Evolutionary conservation across 768 basidiomycete species (phyloP).

Genomic region (Brasilioporus rufonigricans): DNA sequence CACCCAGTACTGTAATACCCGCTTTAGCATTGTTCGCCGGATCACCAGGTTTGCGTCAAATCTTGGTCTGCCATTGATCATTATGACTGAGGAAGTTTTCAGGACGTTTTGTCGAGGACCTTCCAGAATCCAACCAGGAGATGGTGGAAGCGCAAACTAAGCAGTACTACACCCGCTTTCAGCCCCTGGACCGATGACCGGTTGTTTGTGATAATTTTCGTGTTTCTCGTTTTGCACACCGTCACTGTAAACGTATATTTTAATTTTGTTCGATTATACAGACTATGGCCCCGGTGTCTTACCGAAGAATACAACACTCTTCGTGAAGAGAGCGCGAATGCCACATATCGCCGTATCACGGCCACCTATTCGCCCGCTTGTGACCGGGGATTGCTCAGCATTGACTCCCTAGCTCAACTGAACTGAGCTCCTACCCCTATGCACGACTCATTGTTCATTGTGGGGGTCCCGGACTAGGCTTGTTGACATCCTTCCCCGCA

Average conservation of each 20-base stretch:
- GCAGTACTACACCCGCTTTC: slow-evolving; percentile 81
- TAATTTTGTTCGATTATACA: not conserved
- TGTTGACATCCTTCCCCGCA: not conserved
- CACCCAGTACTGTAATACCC: slow-evolving; percentile 91
- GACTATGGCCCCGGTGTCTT: not conserved
- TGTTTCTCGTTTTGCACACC: not conserved
- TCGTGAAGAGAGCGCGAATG: not conserved
- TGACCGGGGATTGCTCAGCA: not conserved
- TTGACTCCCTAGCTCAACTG: not conserved
- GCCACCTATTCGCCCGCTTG: not conserved
- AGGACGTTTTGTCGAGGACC: slow-evolving; percentile 81
- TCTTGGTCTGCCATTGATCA: not conserved
- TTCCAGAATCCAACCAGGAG: slow-evolving; percentile 94
- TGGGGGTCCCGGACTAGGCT: not conserved
- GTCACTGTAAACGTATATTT: slow-evolving; percentile 7
- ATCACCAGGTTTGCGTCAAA: slow-evolving; percentile 67
- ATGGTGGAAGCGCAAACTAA: slow-evolving; percentile 85
- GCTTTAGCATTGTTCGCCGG: slow-evolving; percentile 83
- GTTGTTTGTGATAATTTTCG: not conserved
- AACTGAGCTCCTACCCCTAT: not conserved
- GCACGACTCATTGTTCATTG: no score
- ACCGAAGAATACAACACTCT: not conserved
- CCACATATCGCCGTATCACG: not conserved
- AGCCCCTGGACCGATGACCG: slow-evolving; percentile 47
- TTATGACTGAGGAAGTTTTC: slow-evolving; percentile 2